Conservation (phyloP, 106 monocot genomes). For the Dendrobium catenatum region DNA sequence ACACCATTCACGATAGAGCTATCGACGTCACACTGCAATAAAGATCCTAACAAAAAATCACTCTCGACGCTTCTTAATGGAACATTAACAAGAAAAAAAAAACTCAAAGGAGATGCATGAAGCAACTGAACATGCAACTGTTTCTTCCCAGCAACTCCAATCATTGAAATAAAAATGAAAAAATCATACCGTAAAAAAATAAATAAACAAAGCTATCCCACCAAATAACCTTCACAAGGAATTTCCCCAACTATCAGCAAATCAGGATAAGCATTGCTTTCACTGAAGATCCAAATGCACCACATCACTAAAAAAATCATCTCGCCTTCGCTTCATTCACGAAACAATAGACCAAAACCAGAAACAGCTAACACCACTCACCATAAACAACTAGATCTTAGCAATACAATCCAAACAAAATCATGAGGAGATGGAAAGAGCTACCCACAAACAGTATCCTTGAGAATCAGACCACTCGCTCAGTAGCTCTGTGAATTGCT, state of each 20-base stretch:
- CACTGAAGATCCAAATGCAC: not conserved
- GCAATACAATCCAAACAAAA: not conserved
- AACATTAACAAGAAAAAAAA: not conserved
- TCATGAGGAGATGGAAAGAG: not conserved
- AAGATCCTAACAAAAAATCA: not conserved
- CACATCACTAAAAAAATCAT: not conserved
- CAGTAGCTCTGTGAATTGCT: constrained; percentile 32
- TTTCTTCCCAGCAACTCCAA: not conserved
- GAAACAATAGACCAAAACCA: not conserved
- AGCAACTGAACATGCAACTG: not conserved
- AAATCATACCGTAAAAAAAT: not conserved
- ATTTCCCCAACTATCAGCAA: not conserved
- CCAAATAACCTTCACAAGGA: not conserved
- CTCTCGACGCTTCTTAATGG: not conserved
- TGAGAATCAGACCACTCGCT: constrained; percentile 28
- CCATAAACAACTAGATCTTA: not conserved
- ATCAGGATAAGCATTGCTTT: not conserved
- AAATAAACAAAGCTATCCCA: not conserved
- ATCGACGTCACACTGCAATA: not conserved
- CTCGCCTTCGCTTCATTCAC: not conserved
- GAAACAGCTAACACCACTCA: not conserved
- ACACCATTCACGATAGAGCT: not conserved
- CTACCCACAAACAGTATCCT: constrained; percentile 41
- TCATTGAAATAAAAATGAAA: not conserved
- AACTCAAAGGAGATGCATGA: not conserved